Base-by-base conservation (phyloP, 1,139 yeast species). In the Lodderomyces beijingensis region DNA sequence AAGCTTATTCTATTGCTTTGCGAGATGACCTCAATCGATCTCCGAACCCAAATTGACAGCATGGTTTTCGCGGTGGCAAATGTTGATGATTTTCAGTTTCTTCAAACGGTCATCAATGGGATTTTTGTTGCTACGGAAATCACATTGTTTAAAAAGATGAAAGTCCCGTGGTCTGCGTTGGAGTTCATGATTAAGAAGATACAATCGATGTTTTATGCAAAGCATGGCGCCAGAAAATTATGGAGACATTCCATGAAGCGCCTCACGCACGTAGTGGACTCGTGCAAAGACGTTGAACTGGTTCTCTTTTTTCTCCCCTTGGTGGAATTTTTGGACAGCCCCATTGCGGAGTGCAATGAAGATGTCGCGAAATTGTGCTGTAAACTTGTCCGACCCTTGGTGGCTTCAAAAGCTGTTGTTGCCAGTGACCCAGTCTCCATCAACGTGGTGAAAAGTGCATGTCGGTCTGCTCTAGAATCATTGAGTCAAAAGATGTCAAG, bases 1-100 rank as follows among this genome's bases (percentile, higher is more conserved):
- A 68, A 68, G 38, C 59, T 65, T 30, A 47, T 65, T 3, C 40
- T 62, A 6, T 39, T 68, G 14, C 47, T 67, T 19, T 42, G 53
- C 6, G 71, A 62, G 39, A 32, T 65, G 3, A 60, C 70, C 1
- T 55, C 51, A 6, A 49, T 62, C 13, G 66, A 64, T 37, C 53
- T 65, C 28, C 53, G 50, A 13, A 50, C 45, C 25, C 69, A 59
- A 37, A 40, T 64, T 3, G 32, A 37, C 9, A 59, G 53, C 34
- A 46, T 67, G 32, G 31, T 63, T 5, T 38, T 32, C 6, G 57
- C 51, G 38, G 43, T 63, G 1, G 28, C 39, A 5, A 41, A 42
- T 16, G 51, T 59, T 0, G 44, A 45, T 3, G 68, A 65, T 35
- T 35, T 46, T 2, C 51, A 46, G 3, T 45, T 63, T 5, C 50